Evolutionary conservation across 352 stramenopile genomes (phyloP).

Genomic region (Phytophthora chlamydospora): DNA sequence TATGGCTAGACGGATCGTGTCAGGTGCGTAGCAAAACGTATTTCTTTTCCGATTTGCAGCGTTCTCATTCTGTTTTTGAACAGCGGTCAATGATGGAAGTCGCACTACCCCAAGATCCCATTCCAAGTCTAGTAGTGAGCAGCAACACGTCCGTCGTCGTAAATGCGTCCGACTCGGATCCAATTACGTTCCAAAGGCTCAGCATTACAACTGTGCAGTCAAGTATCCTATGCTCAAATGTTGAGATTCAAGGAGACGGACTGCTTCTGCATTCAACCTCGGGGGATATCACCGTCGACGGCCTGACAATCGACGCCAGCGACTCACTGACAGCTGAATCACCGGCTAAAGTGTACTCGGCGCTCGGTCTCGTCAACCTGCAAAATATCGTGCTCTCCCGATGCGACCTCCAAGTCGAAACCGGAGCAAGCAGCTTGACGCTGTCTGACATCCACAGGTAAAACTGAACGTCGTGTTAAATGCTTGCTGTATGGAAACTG

Average conservation of each 20-base stretch:
- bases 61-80: not conserved
- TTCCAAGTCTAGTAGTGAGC: constrained; percentile 39
- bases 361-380: constrained; percentile 52
- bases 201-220: constrained; percentile 48
- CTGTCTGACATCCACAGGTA: constrained; percentile 52
- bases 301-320: constrained; percentile 48
- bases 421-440: constrained; percentile 53
- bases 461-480: not conserved
- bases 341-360: constrained; percentile 43
- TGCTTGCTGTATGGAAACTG: not conserved
- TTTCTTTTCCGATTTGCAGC: not conserved
- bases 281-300: constrained; percentile 57
- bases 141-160: constrained; percentile 67
- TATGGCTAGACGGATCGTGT: constrained; percentile 75
- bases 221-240: constrained; percentile 54
- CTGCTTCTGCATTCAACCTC: constrained; percentile 49
- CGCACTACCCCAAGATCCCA: constrained; percentile 32
- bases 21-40: constrained; percentile 40
- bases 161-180: constrained; percentile 28
- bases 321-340: constrained; percentile 33
- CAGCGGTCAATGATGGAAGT: constrained; percentile 57
- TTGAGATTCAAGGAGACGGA: constrained; percentile 39
- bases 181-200: constrained; percentile 40
- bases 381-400: constrained; percentile 54
- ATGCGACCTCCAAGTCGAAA: constrained; percentile 57